phyloP scores from a whole-genome alignment of 2,329 filamentous ascomycete genomes.

The Pestalotiopsis sp. region DNA sequence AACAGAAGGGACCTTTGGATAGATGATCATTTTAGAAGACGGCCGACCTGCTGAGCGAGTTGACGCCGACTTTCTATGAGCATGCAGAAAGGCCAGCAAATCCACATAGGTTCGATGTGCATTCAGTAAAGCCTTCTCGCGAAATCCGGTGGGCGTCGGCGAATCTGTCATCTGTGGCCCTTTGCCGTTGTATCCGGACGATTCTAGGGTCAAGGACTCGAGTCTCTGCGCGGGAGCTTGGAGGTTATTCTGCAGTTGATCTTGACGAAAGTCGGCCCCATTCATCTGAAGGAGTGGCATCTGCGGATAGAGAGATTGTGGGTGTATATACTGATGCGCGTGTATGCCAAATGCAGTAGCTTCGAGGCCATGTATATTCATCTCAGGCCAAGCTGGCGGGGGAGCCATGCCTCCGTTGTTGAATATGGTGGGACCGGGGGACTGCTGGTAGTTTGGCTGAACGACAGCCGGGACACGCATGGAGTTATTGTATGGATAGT shows the following conservation, averaged over 20 bases:
- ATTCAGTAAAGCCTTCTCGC: constrained; percentile 68
- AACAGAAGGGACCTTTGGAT: constrained; percentile 53
- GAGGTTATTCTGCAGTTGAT: constrained; percentile 20
- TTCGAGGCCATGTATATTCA: constrained; percentile 34
- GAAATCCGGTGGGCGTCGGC: constrained; percentile 50
- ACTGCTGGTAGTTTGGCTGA: constrained; percentile 37
- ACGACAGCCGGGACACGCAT: constrained; percentile 31
- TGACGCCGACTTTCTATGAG: constrained; percentile 53
- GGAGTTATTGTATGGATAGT: constrained; percentile 29
- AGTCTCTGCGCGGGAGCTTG: constrained; percentile 33
- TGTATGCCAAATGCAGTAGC: constrained; percentile 32
- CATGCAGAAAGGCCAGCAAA: constrained; percentile 66
- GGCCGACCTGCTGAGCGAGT: constrained; percentile 39
- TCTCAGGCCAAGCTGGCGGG: constrained; percentile 40
- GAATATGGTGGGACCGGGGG: constrained; percentile 41
- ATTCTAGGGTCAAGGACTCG: constrained; percentile 34
- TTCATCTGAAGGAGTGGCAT: constrained; percentile 25
- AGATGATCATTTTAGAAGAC: constrained; percentile 54
- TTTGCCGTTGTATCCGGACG: constrained; percentile 22
- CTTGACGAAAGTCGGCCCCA: constrained; percentile 42
- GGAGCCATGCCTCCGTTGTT: constrained; percentile 41
- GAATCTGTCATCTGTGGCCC: constrained; percentile 23
- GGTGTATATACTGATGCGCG: constrained; percentile 37
- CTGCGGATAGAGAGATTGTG: constrained; percentile 17
- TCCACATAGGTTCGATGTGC: constrained; percentile 76